Base-by-base conservation (phyloP, 108 stramenopile species). In the Cyclotella distinguenda region DNA sequence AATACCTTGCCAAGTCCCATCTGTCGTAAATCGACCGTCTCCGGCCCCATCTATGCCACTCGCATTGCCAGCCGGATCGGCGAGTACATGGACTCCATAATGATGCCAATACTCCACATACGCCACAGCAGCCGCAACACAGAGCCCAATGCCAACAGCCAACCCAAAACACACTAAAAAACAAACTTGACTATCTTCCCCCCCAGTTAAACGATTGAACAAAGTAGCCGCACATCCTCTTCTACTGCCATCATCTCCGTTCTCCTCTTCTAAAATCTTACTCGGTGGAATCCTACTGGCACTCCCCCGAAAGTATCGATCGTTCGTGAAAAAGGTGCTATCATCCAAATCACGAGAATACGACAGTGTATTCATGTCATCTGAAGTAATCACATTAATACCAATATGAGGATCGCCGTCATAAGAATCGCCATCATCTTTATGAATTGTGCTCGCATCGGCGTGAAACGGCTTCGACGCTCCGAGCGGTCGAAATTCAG, bases 271-370 rank as follows among this genome's bases (percentile, higher is more conserved):
- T 38, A 22, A 25, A 13, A 11, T 15, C 31, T 34, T 40, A 8
- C 25, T 45, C 19, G 33, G 34, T 31, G 26, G 36, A 9, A 38
- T 42, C 33, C 32, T 48, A 13, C 11, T 27, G 35, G 43, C 36
- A 28, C 22, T 59, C 25, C 40, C 38, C 6, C 36, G 55, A 36
- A 21, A 39, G 36, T 51, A 70, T 10, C 48, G 16, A 35, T 70
- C 69, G 7, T 25, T 36, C 26, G 64, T 65, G 12, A 65, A 40
- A 6, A 70, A 38, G 4, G 69, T 70, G 34, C 53, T 55, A 0
- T 70, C 70, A 43, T 70, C 70, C 22, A 42, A 51, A 58, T 68
- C 67, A 27, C 70, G 60, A 12, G 69, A 70, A 52, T 70, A 70
- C 13, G 70, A 60, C 39, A 70, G 34, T 6, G 70, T 62, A 26